These are phyloP conservation scores for Uromyces viciae-fabae DNA, from an alignment of 1,284 basidiomycete species.

Conservation along the genomic window DNA sequence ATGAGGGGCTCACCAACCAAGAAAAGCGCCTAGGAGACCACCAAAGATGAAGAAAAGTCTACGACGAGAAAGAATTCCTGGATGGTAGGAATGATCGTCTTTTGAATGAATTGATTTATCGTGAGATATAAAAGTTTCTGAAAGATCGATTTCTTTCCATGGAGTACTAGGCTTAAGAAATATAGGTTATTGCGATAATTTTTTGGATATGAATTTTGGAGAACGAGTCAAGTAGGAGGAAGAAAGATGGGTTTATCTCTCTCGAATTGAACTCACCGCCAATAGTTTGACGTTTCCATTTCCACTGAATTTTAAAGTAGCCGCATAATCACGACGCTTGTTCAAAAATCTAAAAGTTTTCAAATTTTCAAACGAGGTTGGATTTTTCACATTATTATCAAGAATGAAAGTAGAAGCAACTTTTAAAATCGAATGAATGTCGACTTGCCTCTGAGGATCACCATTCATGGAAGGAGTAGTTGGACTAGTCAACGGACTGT, in stretches of 20 bases:
- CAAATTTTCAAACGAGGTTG: too few species aligned
- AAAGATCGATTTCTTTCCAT: conserved; percentile 16
- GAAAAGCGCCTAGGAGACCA: conserved; percentile 33
- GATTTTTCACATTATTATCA: too few species aligned
- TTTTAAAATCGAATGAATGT: too few species aligned
- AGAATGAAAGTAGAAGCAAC: too few species aligned
- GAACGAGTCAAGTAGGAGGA: neutral
- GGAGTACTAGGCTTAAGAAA: conserved; percentile 2
- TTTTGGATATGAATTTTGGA: neutral
- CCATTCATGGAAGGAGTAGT: too few species aligned
- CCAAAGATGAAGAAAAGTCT: conserved; percentile 39
- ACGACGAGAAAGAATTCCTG: conserved; percentile 27
- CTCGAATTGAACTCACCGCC: neutral
- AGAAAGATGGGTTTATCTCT: too few species aligned
- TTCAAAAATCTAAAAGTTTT: neutral
- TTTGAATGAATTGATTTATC: too few species aligned
- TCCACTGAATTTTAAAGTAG: neutral
- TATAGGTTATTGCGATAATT: too few species aligned
- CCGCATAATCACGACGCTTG: neutral
- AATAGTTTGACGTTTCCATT: conserved; percentile 10
- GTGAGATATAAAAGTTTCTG: conserved; percentile 2
- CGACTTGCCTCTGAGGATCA: too few species aligned
- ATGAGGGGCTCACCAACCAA: conserved; percentile 33
- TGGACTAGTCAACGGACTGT: too few species aligned
- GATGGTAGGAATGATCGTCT: neutral